A percentile compares a stretch with the other conserved stretches of the same genome.
phyloP scores from a whole-genome alignment of 805 yeast species.

The Nakazawaea molendinolei region DNA sequence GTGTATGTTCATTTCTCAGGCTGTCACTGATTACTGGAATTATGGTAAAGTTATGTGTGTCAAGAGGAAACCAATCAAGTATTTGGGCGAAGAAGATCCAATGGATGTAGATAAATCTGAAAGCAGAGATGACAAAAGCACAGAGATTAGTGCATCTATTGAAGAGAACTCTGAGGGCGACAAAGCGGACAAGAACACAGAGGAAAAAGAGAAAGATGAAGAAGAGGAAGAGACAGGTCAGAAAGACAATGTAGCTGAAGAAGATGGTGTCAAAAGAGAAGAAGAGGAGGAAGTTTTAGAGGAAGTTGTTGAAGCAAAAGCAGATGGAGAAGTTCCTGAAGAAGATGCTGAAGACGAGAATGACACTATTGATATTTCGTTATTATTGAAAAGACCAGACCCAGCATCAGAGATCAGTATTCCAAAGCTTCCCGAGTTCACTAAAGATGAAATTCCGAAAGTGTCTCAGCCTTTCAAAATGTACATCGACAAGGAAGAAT shows the following conservation, averaged over 20 bases:
- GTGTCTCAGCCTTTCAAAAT: constrained; percentile 37
- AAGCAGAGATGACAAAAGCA: neutral
- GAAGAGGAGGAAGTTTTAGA: constrained; percentile 14
- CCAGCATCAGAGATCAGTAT: constrained; percentile 27
- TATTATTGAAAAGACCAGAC: constrained; percentile 26
- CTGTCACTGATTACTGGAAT: constrained; percentile 71
- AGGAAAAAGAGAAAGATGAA: constrained; percentile 12
- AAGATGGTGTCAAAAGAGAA: constrained; percentile 13
- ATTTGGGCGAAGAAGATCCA: constrained; percentile 13
- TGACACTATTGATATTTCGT: constrained; percentile 30
- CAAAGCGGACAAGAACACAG: constrained; percentile 10
- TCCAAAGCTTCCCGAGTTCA: constrained; percentile 22
- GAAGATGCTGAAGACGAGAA: constrained; percentile 3
- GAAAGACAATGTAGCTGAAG: constrained; percentile 7
- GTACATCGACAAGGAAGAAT: constrained; percentile 32
- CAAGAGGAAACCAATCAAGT: constrained; percentile 37
- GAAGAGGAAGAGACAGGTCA: constrained; percentile 11
- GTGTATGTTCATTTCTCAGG: constrained; percentile 63
- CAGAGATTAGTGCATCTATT: neutral
- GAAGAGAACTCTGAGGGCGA: constrained; percentile 5
- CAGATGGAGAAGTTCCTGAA: constrained; percentile 15
- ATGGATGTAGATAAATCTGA: neutral
- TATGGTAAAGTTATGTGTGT: constrained; percentile 68
- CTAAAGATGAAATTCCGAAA: constrained; percentile 23
- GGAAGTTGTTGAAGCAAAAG: constrained; percentile 14